Evolutionary conservation across 2,329 filamentous ascomycete genomes (phyloP).

Genomic region (Colletotrichum endophyticum): DNA sequence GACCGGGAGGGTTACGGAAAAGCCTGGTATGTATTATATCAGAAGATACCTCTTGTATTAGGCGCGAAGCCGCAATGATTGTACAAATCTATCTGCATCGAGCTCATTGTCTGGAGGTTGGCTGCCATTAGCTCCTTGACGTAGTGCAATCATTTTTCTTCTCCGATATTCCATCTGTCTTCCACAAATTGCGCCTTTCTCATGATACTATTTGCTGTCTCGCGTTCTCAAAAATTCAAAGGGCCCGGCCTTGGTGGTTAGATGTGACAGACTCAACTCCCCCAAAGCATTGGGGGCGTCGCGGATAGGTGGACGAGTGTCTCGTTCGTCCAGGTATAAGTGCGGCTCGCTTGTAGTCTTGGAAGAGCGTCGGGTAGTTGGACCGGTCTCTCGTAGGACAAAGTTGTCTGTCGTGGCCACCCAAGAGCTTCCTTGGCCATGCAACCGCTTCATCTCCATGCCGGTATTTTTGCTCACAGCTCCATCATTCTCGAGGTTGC

Average conservation of each 20-base stretch:
- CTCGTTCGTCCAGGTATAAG: not conserved
- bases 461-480: not conserved
- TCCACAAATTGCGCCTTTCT: not conserved
- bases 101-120: not conserved
- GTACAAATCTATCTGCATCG: not conserved
- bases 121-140: not conserved
- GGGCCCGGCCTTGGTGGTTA: not conserved
- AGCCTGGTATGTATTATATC: constrained; percentile 19
- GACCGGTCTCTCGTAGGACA: not conserved
- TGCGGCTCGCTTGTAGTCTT: not conserved
- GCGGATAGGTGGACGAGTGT: not conserved
- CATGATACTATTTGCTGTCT: not conserved
- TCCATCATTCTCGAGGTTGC: not conserved
- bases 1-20: constrained; percentile 23
- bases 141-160: not conserved
- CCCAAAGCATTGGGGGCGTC: not conserved
- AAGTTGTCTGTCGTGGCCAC: not conserved
- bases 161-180: not conserved
- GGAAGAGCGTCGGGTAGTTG: not conserved
- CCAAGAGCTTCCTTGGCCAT: not conserved
- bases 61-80: not conserved
- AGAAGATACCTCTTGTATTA: constrained; percentile 18
- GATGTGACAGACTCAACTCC: not conserved
- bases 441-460: not conserved
- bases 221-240: not conserved